Evolutionary conservation across 495 filamentous ascomycete species (phyloP).

Genomic region (Corynascus novoguineensis): DNA sequence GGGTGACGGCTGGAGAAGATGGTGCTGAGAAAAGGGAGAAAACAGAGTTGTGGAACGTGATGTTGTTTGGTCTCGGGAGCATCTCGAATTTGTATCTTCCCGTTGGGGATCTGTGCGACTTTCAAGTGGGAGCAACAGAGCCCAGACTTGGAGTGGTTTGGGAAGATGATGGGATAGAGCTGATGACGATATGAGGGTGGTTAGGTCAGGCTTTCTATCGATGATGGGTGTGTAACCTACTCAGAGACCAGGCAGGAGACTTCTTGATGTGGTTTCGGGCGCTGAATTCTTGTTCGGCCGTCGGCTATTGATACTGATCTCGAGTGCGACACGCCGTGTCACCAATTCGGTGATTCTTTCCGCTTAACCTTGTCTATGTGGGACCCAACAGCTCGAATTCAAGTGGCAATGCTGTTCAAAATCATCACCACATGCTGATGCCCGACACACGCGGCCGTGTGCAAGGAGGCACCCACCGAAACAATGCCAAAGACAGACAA

Average conservation of each 20-base stretch:
- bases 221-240: no score
- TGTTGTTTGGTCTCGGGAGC: slow-evolving; percentile 9
- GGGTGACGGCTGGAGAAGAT: neutral
- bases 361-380: no score
- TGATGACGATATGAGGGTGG: slow-evolving; percentile 9
- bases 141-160: neutral
- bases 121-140: neutral
- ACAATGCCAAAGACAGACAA: neutral
- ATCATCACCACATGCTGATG: no score
- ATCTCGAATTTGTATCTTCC: slow-evolving; percentile 15
- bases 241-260: no score
- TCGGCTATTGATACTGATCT: no score
- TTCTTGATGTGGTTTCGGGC: no score
- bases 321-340: no score
- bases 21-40: neutral
- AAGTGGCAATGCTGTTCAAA: no score
- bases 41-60: neutral
- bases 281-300: no score
- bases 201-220: neutral
- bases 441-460: no score
- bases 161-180: slow-evolving; percentile 7
- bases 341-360: no score
- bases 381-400: no score
- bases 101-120: slow-evolving; percentile 10
- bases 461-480: neutral